Evolutionary conservation across 768 basidiomycete species (phyloP).

Genomic region (Mycena albidolilacea): DNA sequence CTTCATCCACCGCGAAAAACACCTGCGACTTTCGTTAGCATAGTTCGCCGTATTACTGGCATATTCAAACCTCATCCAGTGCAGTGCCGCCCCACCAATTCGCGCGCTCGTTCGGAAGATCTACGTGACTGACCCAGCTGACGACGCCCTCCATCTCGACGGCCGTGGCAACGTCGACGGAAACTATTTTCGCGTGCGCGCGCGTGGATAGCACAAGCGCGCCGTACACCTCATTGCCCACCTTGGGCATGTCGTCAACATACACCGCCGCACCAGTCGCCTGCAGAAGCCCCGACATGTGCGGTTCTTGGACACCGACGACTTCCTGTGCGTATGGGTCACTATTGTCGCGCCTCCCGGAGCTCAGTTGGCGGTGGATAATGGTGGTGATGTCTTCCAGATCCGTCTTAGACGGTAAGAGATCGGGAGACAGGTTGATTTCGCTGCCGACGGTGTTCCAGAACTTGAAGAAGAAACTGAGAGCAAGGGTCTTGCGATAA

Average conservation of each 20-base stretch:
- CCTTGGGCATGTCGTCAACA: conserved; percentile 41
- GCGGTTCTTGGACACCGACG: conserved; percentile 39
- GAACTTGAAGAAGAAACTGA: conserved; percentile 44
- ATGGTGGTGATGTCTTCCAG: conserved; percentile 33
- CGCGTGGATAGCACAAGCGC: conserved; percentile 39
- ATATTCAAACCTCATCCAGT: conserved; percentile 28
- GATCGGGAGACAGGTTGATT: conserved; percentile 33
- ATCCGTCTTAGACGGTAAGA: conserved; percentile 21
- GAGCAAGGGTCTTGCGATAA: conserved; percentile 42
- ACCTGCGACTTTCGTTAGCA: conserved; percentile 6
- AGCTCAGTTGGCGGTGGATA: conserved; percentile 38
- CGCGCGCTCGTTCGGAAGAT: conserved; percentile 38
- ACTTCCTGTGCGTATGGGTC: conserved; percentile 42
- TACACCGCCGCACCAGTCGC: conserved; percentile 40
- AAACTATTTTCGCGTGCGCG: conserved; percentile 40
- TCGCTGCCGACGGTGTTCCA: conserved; percentile 38
- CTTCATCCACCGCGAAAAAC: conserved; percentile 16
- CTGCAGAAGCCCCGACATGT: conserved; percentile 39
- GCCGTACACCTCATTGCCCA: conserved; percentile 39
- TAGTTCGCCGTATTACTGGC: neutral
- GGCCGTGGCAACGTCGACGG: conserved; percentile 34
- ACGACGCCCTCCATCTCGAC: conserved; percentile 40
- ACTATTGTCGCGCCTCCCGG: conserved; percentile 37
- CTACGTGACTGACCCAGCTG: conserved; percentile 35
- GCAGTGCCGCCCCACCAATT: conserved; percentile 41